These are phyloP conservation scores for Perkinsus marinus DNA, from an alignment of 169 alveolate genomes.

Conservation along the genomic window DNA sequence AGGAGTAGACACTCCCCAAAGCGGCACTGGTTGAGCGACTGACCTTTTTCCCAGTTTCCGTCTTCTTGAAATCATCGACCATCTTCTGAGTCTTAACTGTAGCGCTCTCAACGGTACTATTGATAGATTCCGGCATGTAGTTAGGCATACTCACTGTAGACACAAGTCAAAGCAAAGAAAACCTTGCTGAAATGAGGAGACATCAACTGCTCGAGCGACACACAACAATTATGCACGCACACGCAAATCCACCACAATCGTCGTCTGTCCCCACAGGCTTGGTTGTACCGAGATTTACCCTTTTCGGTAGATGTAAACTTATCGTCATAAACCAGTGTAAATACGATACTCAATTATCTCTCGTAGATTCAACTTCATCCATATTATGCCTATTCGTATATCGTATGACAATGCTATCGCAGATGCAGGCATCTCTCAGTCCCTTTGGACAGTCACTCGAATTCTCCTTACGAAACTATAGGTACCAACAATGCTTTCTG, in stretches of 20 bases:
- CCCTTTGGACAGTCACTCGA: too few species aligned
- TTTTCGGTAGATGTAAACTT: too few species aligned
- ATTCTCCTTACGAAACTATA: too few species aligned
- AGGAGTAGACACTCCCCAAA: not conserved
- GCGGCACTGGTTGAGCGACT: not conserved
- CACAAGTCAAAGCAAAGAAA: not conserved
- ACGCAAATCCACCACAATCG: not conserved
- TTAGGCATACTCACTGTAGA: not conserved
- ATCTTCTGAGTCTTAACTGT: not conserved
- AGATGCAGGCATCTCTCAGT: too few species aligned
- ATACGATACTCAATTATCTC: too few species aligned
- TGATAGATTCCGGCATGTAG: not conserved
- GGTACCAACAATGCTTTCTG: too few species aligned
- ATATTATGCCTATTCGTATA: too few species aligned
- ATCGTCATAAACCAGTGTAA: too few species aligned
- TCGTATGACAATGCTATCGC: too few species aligned
- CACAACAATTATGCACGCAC: not conserved
- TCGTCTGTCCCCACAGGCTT: not conserved
- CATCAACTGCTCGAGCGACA: not conserved
- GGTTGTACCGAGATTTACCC: too few species aligned
- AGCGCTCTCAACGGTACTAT: not conserved
- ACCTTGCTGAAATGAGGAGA: not conserved
- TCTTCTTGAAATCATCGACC: not conserved
- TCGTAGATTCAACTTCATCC: too few species aligned
- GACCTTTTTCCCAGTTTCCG: not conserved